These are phyloP conservation scores for Pilobolus umbonatus DNA, from an alignment of 192 early-diverging fungal genomes.

Conservation along the genomic window DNA sequence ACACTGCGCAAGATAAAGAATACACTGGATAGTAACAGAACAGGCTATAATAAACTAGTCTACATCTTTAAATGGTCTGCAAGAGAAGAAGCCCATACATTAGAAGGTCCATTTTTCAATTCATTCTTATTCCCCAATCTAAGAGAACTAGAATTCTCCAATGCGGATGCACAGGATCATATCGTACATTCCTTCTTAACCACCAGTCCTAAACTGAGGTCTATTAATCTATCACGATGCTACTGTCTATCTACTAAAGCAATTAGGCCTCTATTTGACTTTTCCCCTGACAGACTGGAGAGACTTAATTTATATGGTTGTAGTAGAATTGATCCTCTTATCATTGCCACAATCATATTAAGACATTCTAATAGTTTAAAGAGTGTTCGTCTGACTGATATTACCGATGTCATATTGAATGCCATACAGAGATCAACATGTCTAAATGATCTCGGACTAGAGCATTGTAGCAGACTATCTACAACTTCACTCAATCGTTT, in stretches of 20 bases:
- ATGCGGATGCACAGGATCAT: conserved; percentile 25
- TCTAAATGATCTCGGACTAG: conserved; percentile 23
- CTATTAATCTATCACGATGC: conserved; percentile 29
- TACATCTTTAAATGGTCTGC: conserved; percentile 23
- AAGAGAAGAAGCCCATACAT: conserved; percentile 19
- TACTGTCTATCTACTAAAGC: conserved; percentile 30
- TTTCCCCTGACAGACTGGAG: conserved; percentile 12
- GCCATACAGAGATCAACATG: conserved; percentile 18
- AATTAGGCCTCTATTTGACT: conserved; percentile 21
- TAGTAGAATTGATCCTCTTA: conserved; percentile 19
- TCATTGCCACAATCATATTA: conserved; percentile 15
- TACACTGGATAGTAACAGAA: conserved; percentile 21
- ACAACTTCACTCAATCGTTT: conserved; percentile 17
- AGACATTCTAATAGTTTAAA: conserved; percentile 15
- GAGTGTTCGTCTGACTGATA: conserved; percentile 26
- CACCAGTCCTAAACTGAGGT: conserved; percentile 15
- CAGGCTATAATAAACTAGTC: conserved; percentile 20
- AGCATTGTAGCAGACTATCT: conserved; percentile 25
- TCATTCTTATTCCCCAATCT: conserved; percentile 21
- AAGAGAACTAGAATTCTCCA: conserved; percentile 24
- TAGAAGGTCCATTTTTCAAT: conserved; percentile 30
- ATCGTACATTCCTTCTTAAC: conserved; percentile 17
- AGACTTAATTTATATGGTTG: conserved; percentile 27
- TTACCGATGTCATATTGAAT: conserved; percentile 21
- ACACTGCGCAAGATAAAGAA: conserved; percentile 28